Base-by-base conservation (phyloP, 805 yeast genomes). In the Schwanniomyces yamadae region DNA sequence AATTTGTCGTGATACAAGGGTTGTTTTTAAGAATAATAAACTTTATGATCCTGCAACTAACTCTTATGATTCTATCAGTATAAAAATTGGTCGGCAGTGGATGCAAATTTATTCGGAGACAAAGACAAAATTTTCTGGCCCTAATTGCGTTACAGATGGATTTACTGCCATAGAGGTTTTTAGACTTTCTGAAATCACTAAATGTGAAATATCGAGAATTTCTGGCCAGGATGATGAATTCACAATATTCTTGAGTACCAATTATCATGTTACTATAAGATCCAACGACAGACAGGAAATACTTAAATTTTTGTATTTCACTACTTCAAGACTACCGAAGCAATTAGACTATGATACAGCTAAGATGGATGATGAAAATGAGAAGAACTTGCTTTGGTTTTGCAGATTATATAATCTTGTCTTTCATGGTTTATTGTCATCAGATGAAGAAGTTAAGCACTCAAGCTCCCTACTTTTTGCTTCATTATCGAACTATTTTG, bases 41-140 rank as follows among this genome's bases (percentile, higher is more conserved):
- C 46, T 78, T 7, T 82, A 66, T 50, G 77, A 80, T 38, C 61
- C 61, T 4, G 61, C 58, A 1, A 61, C 66, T 12, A 70, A 72
- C n/a, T 61, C 74, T 22, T 78, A 75, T 44, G 63, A 73, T 13
- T 82, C 86, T 1, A 82, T 82, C 3, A 72, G 77, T 0, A 40
- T 87, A 41, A 80, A 77, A 47, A 71, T 87, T 35, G 95, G 95
- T 6, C 73, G 83, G 38, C 78, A 77, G 46, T 82, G 68, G 60
- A 50, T 86, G 28, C 90, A 84, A 52, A 58, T 84, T 4, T 64
- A 63, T 39, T 46, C 52, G 4, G 58, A 50, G 17, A 57, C 58
- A 5, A 31, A 37, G 15, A 42, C 49, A 5, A 33, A 40, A 4
- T 57, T 55, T 20, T 40, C 42, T 10, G 50, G 46, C 6, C 48